A percentile compares a stretch with the other conserved stretches of the same genome.
Conservation (phyloP, 192 early-diverging fungal species). For the Coemansia sp. region DNA sequence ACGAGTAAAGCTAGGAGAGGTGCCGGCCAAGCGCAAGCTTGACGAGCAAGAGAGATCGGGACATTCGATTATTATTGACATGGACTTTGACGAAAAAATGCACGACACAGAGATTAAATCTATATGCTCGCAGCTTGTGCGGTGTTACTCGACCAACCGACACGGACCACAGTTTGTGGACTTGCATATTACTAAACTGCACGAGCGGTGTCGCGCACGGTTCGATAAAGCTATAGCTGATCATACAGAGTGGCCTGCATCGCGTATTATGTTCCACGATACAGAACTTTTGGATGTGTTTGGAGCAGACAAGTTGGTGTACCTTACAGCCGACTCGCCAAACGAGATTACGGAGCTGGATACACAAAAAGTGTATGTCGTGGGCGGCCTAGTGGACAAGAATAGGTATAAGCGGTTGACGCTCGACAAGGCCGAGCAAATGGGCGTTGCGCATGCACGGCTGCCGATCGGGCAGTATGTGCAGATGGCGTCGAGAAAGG, state of each 20-base stretch:
- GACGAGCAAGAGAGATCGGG: conserved; percentile 55
- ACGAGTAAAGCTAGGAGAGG: conserved; percentile 41
- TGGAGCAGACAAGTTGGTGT: conserved; percentile 68
- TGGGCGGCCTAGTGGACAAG: conserved; percentile 95
- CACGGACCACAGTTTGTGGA: conserved; percentile 54
- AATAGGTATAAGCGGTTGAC: conserved; percentile 84
- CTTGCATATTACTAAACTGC: conserved; percentile 63
- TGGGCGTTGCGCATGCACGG: conserved; percentile 71
- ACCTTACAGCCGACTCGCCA: conserved; percentile 87
- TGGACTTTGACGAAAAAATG: conserved; percentile 80
- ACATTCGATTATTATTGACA: conserved; percentile 73
- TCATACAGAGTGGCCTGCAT: conserved; percentile 56
- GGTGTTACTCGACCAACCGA: conserved; percentile 75
- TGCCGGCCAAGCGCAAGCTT: conserved; percentile 48
- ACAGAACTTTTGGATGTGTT: conserved; percentile 49
- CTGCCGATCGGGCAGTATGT: conserved; percentile 89
- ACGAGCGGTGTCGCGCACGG: conserved; percentile 51
- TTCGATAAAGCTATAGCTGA: conserved; percentile 50
- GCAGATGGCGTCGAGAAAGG: conserved; percentile 73
- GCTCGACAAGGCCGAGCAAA: conserved; percentile 71
- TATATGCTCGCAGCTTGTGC: conserved; percentile 68
- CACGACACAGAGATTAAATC: conserved; percentile 70
- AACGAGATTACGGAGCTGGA: conserved; percentile 70
- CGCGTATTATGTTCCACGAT: conserved; percentile 27
- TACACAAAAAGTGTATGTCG: conserved; percentile 75